A percentile compares a stretch with the other conserved stretches of the same genome.
Evolutionary conservation across 2,329 filamentous ascomycete genomes (phyloP).

Genomic region (Lachnellula arida): DNA sequence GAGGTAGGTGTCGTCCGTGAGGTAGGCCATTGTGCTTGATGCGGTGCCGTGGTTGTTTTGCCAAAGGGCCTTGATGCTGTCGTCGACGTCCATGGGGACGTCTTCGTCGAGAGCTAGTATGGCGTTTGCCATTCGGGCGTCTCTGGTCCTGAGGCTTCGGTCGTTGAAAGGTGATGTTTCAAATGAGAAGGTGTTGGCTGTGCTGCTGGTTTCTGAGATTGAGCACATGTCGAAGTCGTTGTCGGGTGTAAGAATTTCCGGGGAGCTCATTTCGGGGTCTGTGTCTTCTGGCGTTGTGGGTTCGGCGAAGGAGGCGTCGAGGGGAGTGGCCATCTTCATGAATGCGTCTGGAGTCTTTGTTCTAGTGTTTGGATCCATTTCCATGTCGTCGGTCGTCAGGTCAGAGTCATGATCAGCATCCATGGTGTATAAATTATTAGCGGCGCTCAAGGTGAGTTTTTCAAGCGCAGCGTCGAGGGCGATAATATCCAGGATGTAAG

Average conservation of each 20-base stretch:
- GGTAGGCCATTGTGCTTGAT: slow-evolving; percentile 1
- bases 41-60: neutral
- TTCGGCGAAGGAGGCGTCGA: neutral
- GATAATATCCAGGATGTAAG: neutral
- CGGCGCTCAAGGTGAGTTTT: neutral
- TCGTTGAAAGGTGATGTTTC: neutral
- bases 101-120: slow-evolving; percentile 8
- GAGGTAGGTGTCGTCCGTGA: slow-evolving; percentile 4
- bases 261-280: too few relatives aligned
- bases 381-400: neutral
- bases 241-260: neutral
- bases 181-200: neutral
- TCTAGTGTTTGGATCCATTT: neutral
- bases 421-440: neutral
- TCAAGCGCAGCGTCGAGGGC: neutral
- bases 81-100: slow-evolving; percentile 7
- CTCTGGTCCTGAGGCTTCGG: neutral
- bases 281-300: too few relatives aligned
- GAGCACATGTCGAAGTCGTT: neutral
- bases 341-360: neutral
- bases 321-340: neutral
- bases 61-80: slow-evolving; percentile 7
- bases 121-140: neutral
- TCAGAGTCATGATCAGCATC: neutral
- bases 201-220: neutral